Evolutionary conservation across 2,329 filamentous ascomycete genomes (phyloP).

Genomic region (Didymellaceae sp.): DNA sequence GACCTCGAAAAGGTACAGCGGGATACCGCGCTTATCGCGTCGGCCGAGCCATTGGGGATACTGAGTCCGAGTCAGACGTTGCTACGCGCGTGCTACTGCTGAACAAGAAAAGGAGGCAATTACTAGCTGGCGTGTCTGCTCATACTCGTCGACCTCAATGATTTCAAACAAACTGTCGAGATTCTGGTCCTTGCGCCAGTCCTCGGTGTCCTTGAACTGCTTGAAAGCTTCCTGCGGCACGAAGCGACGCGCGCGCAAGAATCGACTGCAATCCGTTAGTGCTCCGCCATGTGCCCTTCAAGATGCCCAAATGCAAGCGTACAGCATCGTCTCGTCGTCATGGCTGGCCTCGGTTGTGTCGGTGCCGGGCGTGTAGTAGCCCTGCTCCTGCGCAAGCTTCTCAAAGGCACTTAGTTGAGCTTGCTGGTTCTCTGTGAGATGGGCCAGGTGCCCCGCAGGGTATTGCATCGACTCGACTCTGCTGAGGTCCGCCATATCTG

Average conservation of each 20-base stretch:
- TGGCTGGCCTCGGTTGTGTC: slow-evolving; percentile 61
- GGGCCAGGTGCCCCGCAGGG: slow-evolving; percentile 79
- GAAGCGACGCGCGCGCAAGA: slow-evolving; percentile 84
- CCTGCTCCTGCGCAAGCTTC: slow-evolving; percentile 67
- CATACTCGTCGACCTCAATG: slow-evolving; percentile 84
- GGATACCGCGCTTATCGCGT: slow-evolving; percentile 87
- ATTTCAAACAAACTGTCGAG: slow-evolving; percentile 82
- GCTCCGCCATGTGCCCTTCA: slow-evolving; percentile 22
- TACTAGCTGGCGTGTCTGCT: slow-evolving; percentile 78
- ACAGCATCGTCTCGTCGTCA: slow-evolving; percentile 77
- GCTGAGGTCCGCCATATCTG: slow-evolving; percentile 44
- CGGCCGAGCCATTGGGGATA: slow-evolving; percentile 96
- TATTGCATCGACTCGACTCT: slow-evolving; percentile 60
- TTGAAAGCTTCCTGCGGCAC: slow-evolving; percentile 75
- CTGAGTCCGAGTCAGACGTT: slow-evolving; percentile 53
- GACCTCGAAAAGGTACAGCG: slow-evolving; percentile 90
- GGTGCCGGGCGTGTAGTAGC: slow-evolving; percentile 63
- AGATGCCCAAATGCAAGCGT: slow-evolving; percentile 39
- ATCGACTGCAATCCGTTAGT: slow-evolving; percentile 66
- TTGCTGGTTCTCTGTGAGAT: slow-evolving; percentile 73
- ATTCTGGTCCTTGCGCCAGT: slow-evolving; percentile 82
- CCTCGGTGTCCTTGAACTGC: slow-evolving; percentile 88
- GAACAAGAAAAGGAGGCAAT: slow-evolving; percentile 25
- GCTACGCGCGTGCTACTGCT: background rate
- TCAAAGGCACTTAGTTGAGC: slow-evolving; percentile 76